Base-by-base conservation (phyloP, 129 eudicot species). In the Rutidosis leptorrhynchoides region DNA sequence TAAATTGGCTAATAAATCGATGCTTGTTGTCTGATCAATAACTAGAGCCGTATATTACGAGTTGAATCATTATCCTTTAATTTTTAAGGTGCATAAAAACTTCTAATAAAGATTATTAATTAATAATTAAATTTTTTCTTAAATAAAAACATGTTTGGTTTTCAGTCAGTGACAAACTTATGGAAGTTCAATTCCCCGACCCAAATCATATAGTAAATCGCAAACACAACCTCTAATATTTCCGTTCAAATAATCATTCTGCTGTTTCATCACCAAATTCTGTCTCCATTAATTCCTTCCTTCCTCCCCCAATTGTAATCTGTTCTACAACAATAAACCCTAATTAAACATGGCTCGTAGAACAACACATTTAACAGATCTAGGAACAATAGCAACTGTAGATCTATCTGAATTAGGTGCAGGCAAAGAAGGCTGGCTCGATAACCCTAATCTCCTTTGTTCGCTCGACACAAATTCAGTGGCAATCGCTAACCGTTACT, bases 401-500 rank as follows among this genome's bases (percentile, higher is more conserved):
- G 93, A 84, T 68, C 83, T 89, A 1, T 67, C 65, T 61, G 93
- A 84, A 30, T 48, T 94, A 22, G 97, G 99, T 22, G 90, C 97
- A 12, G 95, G 97, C 10, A 84, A 81, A 45, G 89, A 93, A 79
- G 87, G 86, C 16, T 93, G 98, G 98, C 95, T 94, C 7, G 76
- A 89, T 24, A 82, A 80, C 76, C 90, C 95, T 14, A 80, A 79
- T 59, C 85, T 89, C n/a, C 75, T 89, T 1, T 74, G 81, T 46
- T 83, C 99, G 5, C 88, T 89, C 17, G 99, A 94, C 69, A 79
- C 95, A 21, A 84, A 83, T 63, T 86, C 95, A 6, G 68, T 94
- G 19, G 99, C 99, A 22, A 72, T 94, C 12, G 81, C 99, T 53
- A 86, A 81, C 57, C 87, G 91, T 4, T 84, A 87, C 70, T 46